These are phyloP conservation scores for Quillaja saponaria DNA, from an alignment of 306 rosid species.

Conservation along the genomic window DNA sequence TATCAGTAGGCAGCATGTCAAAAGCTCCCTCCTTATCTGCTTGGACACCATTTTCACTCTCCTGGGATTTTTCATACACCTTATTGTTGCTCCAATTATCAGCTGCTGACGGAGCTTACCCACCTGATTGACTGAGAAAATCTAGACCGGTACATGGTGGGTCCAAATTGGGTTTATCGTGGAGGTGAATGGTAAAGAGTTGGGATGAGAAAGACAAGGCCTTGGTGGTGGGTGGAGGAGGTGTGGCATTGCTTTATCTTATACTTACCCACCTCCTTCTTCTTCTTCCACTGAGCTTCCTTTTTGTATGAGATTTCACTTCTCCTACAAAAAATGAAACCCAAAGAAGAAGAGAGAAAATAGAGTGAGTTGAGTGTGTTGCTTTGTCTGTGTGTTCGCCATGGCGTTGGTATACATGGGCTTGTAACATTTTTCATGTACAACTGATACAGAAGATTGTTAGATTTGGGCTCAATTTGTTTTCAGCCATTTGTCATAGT, in stretches of 20 bases:
- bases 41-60: conserved; percentile 95
- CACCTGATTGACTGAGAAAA: conserved; percentile 27
- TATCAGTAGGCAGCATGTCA: conserved; percentile 84
- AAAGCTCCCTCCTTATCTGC: conserved; percentile 85
- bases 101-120: conserved; percentile 17
- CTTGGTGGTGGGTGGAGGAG: conserved; percentile 37
- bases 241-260: conserved; percentile 43
- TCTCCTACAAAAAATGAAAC: background rate
- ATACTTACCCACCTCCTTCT: conserved; percentile 1
- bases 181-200: background rate
- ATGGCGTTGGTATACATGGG: no score
- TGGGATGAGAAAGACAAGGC: conserved; percentile 26
- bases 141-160: conserved; percentile 29
- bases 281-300: background rate
- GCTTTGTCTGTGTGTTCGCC: no score
- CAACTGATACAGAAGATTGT: no score
- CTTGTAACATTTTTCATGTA: no score
- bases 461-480: no score
- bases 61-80: conserved; percentile 86
- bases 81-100: conserved; percentile 27
- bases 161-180: conserved; percentile 16
- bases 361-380: background rate
- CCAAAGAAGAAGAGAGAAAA: background rate
- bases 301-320: background rate
- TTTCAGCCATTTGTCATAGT: no score